Conservation (phyloP, 495 filamentous ascomycete species). For the Poronia punctata region DNA sequence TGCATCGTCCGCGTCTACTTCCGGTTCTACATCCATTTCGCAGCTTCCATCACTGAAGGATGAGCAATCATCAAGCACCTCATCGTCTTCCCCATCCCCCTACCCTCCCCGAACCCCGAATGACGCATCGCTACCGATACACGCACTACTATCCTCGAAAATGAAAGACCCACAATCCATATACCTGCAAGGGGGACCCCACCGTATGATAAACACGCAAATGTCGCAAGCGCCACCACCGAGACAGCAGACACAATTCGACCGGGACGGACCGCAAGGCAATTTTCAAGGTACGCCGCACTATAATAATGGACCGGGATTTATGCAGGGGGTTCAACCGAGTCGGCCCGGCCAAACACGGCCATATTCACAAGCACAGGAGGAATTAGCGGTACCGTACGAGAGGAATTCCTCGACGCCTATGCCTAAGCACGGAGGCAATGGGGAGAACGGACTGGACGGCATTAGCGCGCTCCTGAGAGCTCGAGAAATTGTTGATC, state of each 20-base stretch:
- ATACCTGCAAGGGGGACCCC: background rate
- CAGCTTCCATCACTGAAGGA: constrained; percentile 28
- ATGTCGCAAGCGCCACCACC: constrained; percentile 13
- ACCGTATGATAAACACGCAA: background rate
- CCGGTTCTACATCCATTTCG: constrained; percentile 17
- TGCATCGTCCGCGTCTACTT: constrained; percentile 18
- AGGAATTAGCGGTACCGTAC: too few relatives aligned
- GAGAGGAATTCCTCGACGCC: background rate
- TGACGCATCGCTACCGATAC: constrained; percentile 40
- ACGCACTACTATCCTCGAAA: constrained; percentile 36
- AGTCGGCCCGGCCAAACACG: background rate
- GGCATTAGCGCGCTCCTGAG: constrained; percentile 48
- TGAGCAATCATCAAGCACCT: constrained; percentile 33
- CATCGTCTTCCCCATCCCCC: constrained; percentile 23
- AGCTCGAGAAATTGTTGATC: constrained; percentile 49
- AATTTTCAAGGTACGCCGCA: constrained; percentile 2
- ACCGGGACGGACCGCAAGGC: constrained; percentile 11
- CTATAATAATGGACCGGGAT: background rate
- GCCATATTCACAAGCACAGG: background rate
- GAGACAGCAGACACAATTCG: constrained; percentile 14
- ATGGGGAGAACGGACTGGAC: constrained; percentile 26
- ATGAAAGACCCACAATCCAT: constrained; percentile 15
- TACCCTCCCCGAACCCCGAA: constrained; percentile 32
- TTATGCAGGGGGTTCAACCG: constrained; percentile 4
- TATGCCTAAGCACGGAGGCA: constrained; percentile 5